Evolutionary conservation across 75 land plant genomes (phyloP).

Genomic region (Sequoiadendron giganteum): DNA sequence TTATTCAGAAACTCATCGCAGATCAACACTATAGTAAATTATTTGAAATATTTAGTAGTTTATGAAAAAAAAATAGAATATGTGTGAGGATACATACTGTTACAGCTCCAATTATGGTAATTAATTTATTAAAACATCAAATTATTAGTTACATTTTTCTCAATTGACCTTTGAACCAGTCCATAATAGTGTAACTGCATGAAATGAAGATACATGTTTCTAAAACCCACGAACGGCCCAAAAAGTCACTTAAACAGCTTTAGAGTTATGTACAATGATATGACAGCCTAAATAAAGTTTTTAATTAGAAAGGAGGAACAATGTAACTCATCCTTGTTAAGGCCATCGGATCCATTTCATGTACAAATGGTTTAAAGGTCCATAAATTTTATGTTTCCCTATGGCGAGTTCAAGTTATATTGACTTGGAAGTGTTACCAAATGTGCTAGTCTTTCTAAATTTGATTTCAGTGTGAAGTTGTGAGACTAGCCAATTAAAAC

Average conservation of each 20-base stretch:
- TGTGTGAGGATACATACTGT: neutral
- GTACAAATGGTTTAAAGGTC: neutral
- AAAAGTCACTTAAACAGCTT: neutral
- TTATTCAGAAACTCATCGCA: neutral
- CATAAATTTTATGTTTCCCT: neutral
- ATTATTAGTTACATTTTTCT: neutral
- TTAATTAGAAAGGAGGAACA: neutral
- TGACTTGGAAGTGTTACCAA: neutral
- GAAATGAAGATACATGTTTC: neutral
- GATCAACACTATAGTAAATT: neutral
- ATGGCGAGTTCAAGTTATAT: neutral
- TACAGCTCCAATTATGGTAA: neutral
- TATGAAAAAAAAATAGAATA: no score
- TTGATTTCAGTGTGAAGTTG: neutral
- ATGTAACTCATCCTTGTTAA: neutral
- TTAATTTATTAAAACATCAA: neutral
- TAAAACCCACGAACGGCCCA: neutral
- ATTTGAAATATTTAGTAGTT: neutral
- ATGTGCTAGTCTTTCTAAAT: neutral
- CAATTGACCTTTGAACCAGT: neutral
- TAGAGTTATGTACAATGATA: neutral
- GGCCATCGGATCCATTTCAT: neutral
- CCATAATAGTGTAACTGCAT: neutral
- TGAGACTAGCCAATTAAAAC: neutral
- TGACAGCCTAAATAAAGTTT: neutral